Evolutionary conservation across 106 monocot species (phyloP).

Genomic region (Dendrobium officinale): DNA sequence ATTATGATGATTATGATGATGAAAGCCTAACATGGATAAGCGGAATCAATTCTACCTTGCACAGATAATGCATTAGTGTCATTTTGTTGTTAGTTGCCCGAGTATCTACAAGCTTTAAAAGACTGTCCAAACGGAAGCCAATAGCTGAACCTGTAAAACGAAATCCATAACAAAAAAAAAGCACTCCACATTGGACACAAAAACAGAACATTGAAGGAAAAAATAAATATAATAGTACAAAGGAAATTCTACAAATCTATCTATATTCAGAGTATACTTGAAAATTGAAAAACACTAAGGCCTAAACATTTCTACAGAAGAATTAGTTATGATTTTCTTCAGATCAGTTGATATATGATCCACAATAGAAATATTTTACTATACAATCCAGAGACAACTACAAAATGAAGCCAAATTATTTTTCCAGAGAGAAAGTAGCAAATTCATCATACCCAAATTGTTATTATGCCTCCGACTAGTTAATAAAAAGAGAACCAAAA

Average conservation of each 20-base stretch:
- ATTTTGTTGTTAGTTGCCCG: slow-evolving; percentile 83
- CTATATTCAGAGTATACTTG: background rate
- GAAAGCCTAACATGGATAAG: background rate
- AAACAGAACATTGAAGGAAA: background rate
- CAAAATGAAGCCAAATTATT: background rate
- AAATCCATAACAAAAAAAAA: background rate
- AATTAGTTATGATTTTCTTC: background rate
- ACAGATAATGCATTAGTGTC: slow-evolving; percentile 95
- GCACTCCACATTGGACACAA: background rate
- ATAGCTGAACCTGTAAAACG: slow-evolving; percentile 51
- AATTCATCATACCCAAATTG: background rate
- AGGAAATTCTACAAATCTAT: background rate
- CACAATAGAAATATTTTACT: background rate
- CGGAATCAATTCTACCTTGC: slow-evolving; percentile 44
- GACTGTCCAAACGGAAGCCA: slow-evolving; percentile 72
- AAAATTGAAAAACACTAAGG: background rate
- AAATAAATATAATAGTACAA: background rate
- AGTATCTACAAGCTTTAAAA: slow-evolving; percentile 89
- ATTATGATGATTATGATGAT: background rate
- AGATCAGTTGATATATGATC: background rate
- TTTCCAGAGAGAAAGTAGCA: background rate
- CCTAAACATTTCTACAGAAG: background rate
- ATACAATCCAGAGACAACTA: background rate
- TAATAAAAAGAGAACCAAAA: background rate
- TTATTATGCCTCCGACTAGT: background rate